These are phyloP conservation scores for Ambispora gerdemannii DNA, from an alignment of 192 early-diverging fungal species.

Conservation along the genomic window DNA sequence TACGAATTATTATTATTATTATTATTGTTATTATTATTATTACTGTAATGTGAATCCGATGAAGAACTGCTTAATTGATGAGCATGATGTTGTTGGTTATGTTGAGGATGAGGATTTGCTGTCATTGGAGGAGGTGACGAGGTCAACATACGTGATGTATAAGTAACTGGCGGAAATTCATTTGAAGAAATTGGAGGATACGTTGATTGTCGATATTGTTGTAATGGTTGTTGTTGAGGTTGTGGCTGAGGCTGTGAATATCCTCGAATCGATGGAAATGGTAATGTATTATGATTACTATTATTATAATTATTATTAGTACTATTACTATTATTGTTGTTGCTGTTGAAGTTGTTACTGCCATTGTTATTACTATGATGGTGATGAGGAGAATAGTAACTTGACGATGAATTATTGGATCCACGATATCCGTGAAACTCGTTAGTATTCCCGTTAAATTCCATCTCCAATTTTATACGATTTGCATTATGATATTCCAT, in stretches of 20 bases:
- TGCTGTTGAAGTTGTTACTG: not conserved
- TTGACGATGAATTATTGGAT: not conserved
- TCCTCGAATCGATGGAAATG: too few species aligned
- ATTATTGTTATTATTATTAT: not conserved
- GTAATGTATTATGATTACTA: too few species aligned
- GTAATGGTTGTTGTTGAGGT: too few species aligned
- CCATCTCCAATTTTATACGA: constrained; percentile 19
- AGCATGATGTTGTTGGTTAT: not conserved
- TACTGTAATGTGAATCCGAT: not conserved
- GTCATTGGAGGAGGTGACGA: not conserved
- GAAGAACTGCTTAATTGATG: not conserved
- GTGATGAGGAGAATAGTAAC: not conserved
- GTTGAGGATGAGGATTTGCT: not conserved
- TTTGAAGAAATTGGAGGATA: not conserved
- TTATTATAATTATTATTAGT: too few species aligned
- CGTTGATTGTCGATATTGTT: too few species aligned
- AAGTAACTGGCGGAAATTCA: not conserved
- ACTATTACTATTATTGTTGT: too few species aligned
- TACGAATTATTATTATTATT: not conserved
- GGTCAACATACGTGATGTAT: too few species aligned
- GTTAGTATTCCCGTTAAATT: not conserved
- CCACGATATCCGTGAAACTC: not conserved
- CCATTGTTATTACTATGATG: not conserved
- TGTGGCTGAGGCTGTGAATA: too few species aligned
- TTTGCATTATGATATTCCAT: not conserved